Conservation (phyloP, 2,329 filamentous ascomycete species). For the Aureobasidium uvarum region DNA sequence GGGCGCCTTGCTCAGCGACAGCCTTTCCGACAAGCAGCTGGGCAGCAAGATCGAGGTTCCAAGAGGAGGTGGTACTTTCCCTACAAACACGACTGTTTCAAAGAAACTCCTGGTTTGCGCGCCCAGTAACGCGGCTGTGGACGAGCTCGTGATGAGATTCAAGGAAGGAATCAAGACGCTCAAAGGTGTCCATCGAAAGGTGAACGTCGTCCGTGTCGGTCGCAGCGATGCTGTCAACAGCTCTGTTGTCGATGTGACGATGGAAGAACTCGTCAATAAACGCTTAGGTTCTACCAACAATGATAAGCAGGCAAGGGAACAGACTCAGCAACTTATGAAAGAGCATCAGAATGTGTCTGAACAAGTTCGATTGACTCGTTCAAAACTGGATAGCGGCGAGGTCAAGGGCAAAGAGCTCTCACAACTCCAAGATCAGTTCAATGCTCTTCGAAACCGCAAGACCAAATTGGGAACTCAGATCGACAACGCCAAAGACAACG, state of each 20-base stretch:
- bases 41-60: conserved; percentile 42
- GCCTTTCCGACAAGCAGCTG: conserved; percentile 45
- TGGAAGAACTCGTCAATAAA: conserved; percentile 84
- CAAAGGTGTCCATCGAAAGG: conserved; percentile 67
- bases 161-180: conserved; percentile 81
- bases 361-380: conserved; percentile 67
- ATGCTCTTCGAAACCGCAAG: conserved; percentile 73
- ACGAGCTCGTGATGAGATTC: conserved; percentile 89
- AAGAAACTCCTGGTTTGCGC: conserved; percentile 96
- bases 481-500: conserved; percentile 81
- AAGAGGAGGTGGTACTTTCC: conserved; percentile 30
- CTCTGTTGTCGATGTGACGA: conserved; percentile 83
- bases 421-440: conserved; percentile 71
- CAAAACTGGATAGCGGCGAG: conserved; percentile 62
- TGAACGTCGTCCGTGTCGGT: conserved; percentile 87
- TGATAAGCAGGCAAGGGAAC: conserved; percentile 48
- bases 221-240: conserved; percentile 89
- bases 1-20: conserved; percentile 72
- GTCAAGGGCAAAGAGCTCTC: conserved; percentile 53
- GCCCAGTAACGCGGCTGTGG: conserved; percentile 97
- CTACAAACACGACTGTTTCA: conserved; percentile 41
- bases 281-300: conserved; percentile 54
- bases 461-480: conserved; percentile 75
- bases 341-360: conserved; percentile 62
- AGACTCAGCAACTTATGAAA: conserved; percentile 66